Percentiles rank a stretch among this genome's conserved stretches.
Conservation (phyloP, 1,139 yeast species). For the Scheffersomyces titani region DNA sequence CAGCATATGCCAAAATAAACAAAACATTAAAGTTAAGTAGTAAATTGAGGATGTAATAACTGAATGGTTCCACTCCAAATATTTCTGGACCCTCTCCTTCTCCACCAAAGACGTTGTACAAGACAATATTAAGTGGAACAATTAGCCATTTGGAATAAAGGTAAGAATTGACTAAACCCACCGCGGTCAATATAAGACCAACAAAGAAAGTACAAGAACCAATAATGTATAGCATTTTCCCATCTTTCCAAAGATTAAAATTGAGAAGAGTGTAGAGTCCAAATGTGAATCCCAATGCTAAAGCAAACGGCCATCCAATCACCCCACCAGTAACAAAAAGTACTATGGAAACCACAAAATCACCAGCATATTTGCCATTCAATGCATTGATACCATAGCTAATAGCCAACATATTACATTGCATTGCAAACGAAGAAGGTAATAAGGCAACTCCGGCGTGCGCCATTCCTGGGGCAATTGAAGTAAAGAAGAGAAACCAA, state of each 20-base stretch:
- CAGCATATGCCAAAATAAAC: constrained; percentile 46
- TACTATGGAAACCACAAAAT: constrained; percentile 39
- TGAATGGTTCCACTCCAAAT: constrained; percentile 85
- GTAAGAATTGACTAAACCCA: constrained; percentile 57
- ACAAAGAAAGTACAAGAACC: constrained; percentile 18
- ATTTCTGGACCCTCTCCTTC: constrained; percentile 84
- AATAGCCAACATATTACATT: constrained; percentile 58
- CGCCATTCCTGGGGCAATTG: constrained; percentile 64
- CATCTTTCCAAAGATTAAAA: constrained; percentile 4
- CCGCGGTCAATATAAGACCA: constrained; percentile 31
- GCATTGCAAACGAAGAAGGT: constrained; percentile 88
- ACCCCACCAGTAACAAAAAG: constrained; percentile 69
- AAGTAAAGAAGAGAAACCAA: constrained; percentile 58
- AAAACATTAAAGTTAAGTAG: constrained; percentile 70
- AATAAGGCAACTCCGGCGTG: constrained; percentile 85
- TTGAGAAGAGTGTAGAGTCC: constrained; percentile 32
- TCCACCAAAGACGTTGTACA: constrained; percentile 79
- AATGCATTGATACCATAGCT: constrained; percentile 33
- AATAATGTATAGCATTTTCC: constrained; percentile 14
- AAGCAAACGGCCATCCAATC: constrained; percentile 90
- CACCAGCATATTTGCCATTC: constrained; percentile 8
- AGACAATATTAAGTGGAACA: constrained; percentile 81
- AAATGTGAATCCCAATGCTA: constrained; percentile 66
- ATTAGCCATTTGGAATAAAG: constrained; percentile 63
- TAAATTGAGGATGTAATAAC: constrained; percentile 70